phyloP scores from a whole-genome alignment of 2,329 filamentous ascomycete species.

The Diplodia corticola region DNA sequence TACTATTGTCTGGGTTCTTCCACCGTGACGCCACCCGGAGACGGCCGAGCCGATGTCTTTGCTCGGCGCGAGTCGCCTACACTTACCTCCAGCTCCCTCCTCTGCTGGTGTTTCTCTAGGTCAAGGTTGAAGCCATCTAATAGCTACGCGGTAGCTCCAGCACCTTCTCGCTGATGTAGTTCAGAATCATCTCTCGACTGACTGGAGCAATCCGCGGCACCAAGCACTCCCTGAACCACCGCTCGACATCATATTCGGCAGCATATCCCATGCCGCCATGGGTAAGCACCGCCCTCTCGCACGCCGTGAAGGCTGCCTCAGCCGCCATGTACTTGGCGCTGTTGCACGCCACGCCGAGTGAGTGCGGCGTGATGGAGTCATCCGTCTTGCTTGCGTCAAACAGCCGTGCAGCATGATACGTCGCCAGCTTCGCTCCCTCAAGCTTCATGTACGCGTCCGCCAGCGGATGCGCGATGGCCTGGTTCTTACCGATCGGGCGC shows the following conservation, averaged over 20 bases:
- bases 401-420: conserved; percentile 60
- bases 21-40: neutral
- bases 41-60: neutral
- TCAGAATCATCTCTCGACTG: conserved; percentile 72
- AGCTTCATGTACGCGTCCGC: conserved; percentile 62
- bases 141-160: conserved; percentile 69
- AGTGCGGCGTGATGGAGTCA: conserved; percentile 44
- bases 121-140: conserved; percentile 34
- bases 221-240: conserved; percentile 60
- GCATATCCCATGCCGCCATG: conserved; percentile 66
- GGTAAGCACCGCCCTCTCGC: conserved; percentile 57
- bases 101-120: neutral
- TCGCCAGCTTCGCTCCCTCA: conserved; percentile 61
- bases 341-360: conserved; percentile 57
- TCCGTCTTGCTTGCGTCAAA: conserved; percentile 54
- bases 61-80: neutral
- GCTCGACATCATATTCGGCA: conserved; percentile 62
- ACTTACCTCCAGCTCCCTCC: neutral
- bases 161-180: conserved; percentile 69
- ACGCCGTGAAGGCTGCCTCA: conserved; percentile 61
- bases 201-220: conserved; percentile 62
- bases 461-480: conserved; percentile 60
- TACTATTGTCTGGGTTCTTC: too few relatives aligned
- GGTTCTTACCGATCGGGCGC: conserved; percentile 60
- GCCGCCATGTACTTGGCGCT: conserved; percentile 60